Base-by-base conservation (phyloP, 176 grass and related monocot genomes). In the Echinochloa phyllopogon region DNA sequence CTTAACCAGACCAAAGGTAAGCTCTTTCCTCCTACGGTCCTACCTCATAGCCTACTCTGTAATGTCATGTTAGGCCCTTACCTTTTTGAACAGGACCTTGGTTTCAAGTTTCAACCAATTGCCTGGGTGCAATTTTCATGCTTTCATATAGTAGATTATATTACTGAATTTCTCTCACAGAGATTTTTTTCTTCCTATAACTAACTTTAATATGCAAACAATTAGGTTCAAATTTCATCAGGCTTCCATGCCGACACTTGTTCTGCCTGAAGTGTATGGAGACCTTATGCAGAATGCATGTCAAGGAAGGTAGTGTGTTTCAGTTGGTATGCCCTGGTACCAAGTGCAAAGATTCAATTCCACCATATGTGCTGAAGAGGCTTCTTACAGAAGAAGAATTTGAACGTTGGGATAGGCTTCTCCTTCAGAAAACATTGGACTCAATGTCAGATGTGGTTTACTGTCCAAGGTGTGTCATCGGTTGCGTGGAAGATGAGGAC, bases 361-460 rank as follows among this genome's bases (percentile, higher is more conserved):
- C 92, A 66, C 88, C 88, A 24, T 65, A 69, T 57, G 63, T 90
- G 63, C 74, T 93, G 78, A 86, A 90, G 83, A 75, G 71, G 52
- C 49, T 90, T 42, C 87, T 88, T 64, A 84, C 42, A 1, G 82
- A 78, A 78, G 91, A 82, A 85, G 85, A 84, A 63, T 93, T 82
- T 82, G 77, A 90, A 68, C 77, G 82, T 38, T 88, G 91, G 88
- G 88, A 90, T 85, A 90, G 81, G 40, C 83, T 90, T 78, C 10
- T 81, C 38, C 77, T 93, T 81, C 76, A 87, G 47, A 90, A 87
- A 84, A 59, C 91, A 87, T 63, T 93, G 85, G 81, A 87, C n/a
- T 85, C 91, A 0, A 93, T 93, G 88, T 65, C 85, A 55, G 73
- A 90, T 39, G 82, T 93, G 12, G 87, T 85, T 55, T 88, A 90